These are phyloP conservation scores for Sporodiniella umbellata DNA, from an alignment of 371 early-diverging fungal genomes.

Conservation along the genomic window DNA sequence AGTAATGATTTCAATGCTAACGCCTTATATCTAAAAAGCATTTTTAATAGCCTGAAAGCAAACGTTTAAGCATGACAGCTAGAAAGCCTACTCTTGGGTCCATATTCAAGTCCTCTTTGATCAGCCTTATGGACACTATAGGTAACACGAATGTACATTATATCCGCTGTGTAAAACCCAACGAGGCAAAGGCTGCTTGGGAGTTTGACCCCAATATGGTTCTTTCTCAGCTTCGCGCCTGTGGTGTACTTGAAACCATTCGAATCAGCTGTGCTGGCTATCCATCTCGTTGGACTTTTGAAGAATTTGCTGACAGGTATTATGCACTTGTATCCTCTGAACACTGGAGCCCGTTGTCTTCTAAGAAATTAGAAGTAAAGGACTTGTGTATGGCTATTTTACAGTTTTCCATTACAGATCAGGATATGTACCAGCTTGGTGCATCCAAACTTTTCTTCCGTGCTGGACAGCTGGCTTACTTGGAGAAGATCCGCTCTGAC, in stretches of 20 bases:
- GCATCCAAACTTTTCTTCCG: slow-evolving; percentile 97
- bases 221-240: slow-evolving; percentile 94
- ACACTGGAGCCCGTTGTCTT: slow-evolving; percentile 55
- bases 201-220: slow-evolving; percentile 92
- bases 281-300: slow-evolving; percentile 91
- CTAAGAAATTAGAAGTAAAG: slow-evolving; percentile 42
- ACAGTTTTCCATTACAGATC: slow-evolving; percentile 59
- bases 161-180: slow-evolving; percentile 97
- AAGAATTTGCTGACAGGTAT: slow-evolving; percentile 94
- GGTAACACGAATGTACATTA: slow-evolving; percentile 93
- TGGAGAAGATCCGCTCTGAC: slow-evolving; percentile 89
- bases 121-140: slow-evolving; percentile 92
- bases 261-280: slow-evolving; percentile 98
- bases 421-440: slow-evolving; percentile 92
- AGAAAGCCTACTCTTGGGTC: slow-evolving; percentile 87
- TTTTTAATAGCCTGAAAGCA: slow-evolving; percentile 42
- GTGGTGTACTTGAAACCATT: slow-evolving; percentile 99
- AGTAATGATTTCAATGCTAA: too few species aligned
- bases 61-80: slow-evolving; percentile 58
- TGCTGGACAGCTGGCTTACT: slow-evolving; percentile 87
- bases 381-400: slow-evolving; percentile 64
- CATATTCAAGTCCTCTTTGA: slow-evolving; percentile 81
- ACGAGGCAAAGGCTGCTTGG: slow-evolving; percentile 90
- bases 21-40: too few species aligned
- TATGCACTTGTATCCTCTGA: slow-evolving; percentile 78